Conservation (phyloP, 306 rosid species). For the Corylus americana region DNA sequence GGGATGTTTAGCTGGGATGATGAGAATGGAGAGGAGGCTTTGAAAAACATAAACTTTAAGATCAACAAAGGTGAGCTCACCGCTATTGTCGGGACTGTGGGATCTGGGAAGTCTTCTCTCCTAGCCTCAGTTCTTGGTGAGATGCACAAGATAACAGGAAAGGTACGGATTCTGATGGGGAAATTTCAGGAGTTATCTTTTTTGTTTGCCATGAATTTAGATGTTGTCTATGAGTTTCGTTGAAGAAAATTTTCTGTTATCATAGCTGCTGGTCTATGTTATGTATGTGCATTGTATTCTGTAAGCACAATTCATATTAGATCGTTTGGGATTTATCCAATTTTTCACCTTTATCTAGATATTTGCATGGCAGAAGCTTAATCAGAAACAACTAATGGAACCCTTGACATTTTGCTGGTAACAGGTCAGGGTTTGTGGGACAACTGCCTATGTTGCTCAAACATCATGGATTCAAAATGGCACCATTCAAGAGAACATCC, state of each 20-base stretch:
- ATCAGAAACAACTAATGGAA: neutral
- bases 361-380: neutral
- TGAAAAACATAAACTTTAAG: constrained; percentile 62
- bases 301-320: neutral
- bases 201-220: neutral
- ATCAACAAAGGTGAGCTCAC: constrained; percentile 74
- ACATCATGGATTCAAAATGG: constrained; percentile 99
- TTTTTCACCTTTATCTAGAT: neutral
- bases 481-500: constrained; percentile 85
- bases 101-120: constrained; percentile 92
- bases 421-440: constrained; percentile 88
- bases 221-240: neutral
- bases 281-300: neutral
- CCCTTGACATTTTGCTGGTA: constrained; percentile 16
- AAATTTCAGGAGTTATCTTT: neutral
- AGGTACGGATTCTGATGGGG: constrained; percentile 52
- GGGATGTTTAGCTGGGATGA: constrained; percentile 90
- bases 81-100: constrained; percentile 90
- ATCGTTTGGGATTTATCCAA: neutral
- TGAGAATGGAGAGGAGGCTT: constrained; percentile 50
- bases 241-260: neutral
- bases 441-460: constrained; percentile 87
- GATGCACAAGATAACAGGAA: constrained; percentile 79
- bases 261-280: neutral
- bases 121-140: constrained; percentile 91